These are phyloP conservation scores for Linum trigynum DNA, from an alignment of 345 rosid species.

Conservation along the genomic window DNA sequence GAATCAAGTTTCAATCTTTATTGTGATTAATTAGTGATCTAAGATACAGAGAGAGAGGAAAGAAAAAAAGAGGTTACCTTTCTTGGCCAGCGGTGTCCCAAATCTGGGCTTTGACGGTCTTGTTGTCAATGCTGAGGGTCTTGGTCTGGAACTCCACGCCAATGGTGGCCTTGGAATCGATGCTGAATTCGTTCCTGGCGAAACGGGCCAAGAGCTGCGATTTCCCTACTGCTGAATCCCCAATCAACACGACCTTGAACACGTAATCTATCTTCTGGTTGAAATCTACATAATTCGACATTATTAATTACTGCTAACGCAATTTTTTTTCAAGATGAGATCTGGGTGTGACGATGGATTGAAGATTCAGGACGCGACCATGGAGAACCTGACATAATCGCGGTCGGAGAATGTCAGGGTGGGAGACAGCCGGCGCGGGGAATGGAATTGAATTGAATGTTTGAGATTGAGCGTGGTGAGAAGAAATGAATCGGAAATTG, in stretches of 20 bases:
- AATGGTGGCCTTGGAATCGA: slow-evolving; percentile 75
- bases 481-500: not conserved
- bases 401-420: not conserved
- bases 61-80: slow-evolving; percentile 43
- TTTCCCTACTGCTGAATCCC: slow-evolving; percentile 81
- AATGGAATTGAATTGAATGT: not conserved
- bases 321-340: not conserved
- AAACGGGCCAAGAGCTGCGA: slow-evolving; percentile 72
- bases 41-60: too few species aligned
- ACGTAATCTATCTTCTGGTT: slow-evolving; percentile 82
- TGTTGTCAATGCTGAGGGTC: slow-evolving; percentile 62
- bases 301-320: not conserved
- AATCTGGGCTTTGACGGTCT: slow-evolving; percentile 80
- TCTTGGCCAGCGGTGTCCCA: slow-evolving; percentile 94
- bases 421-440: not conserved
- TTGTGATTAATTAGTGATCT: not conserved
- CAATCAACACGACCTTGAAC: slow-evolving; percentile 71
- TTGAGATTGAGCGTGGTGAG: not conserved
- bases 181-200: slow-evolving; percentile 69
- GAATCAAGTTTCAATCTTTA: not conserved
- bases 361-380: slow-evolving; percentile 3
- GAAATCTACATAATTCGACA: slow-evolving; percentile 75
- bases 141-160: slow-evolving; percentile 89
- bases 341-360: too few species aligned
- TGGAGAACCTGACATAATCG: not conserved